Conservation (phyloP, 139 green algal genomes). For the Chlamydomonas applanata region DNA sequence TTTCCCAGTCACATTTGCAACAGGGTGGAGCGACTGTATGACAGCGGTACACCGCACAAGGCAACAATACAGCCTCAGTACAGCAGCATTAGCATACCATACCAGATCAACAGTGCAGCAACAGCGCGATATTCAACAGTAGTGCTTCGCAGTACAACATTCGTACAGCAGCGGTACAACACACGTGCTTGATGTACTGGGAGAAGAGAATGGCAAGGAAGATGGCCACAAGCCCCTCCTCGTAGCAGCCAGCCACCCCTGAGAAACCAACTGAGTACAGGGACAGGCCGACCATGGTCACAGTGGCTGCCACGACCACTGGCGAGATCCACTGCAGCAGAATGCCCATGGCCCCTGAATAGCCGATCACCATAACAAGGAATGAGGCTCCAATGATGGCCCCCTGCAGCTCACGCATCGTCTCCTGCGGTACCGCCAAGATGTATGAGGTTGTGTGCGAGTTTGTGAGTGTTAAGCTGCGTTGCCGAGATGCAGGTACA, state of each 20-base stretch:
- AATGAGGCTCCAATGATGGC: conserved; percentile 53
- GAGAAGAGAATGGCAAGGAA: conserved; percentile 54
- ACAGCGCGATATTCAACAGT: no score
- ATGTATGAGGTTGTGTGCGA: no score
- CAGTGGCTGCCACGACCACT: conserved; percentile 38
- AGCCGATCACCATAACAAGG: conserved; percentile 41
- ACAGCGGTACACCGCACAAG: no score
- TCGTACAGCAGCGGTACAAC: no score
- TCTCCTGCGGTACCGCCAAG: conserved; percentile 38
- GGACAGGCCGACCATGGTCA: conserved; percentile 33
- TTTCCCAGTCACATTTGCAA: no score
- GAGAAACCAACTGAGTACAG: conserved; percentile 40
- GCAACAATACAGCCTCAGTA: no score
- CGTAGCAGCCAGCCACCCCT: conserved; percentile 47
- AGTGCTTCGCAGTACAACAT: no score
- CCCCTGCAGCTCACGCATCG: conserved; percentile 61
- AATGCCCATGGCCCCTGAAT: conserved; percentile 26
- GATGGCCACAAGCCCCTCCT: conserved; percentile 59
- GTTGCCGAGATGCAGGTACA: no score
- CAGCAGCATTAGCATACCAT: no score
- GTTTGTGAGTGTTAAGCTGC: no score
- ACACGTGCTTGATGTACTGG: conserved; percentile 41
- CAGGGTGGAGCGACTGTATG: no score
- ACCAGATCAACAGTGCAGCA: no score
- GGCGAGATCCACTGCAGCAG: conserved; percentile 47